Evolutionary conservation across 352 stramenopile species (phyloP).

Genomic region (Halophytophthora polymorphica): DNA sequence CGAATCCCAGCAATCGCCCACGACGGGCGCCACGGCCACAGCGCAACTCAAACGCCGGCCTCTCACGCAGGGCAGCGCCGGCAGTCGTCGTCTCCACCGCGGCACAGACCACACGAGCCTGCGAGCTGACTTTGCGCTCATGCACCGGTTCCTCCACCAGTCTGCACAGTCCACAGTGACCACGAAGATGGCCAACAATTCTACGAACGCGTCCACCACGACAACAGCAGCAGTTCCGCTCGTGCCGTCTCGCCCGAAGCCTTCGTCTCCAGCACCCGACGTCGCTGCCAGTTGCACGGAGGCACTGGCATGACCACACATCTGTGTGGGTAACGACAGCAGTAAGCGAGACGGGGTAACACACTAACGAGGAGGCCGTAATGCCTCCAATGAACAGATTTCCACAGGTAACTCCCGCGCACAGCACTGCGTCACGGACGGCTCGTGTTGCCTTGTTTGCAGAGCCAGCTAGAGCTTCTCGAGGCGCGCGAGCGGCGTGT

Average conservation of each 20-base stretch:
- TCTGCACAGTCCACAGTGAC: constrained; percentile 10
- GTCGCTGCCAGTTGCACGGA: constrained; percentile 19
- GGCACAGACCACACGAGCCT: constrained; percentile 22
- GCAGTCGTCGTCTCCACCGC: constrained; percentile 31
- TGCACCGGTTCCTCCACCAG: constrained; percentile 76
- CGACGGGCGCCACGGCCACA: constrained; percentile 16
- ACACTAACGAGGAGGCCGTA: too few relatives aligned
- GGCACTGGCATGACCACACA: constrained; percentile 20
- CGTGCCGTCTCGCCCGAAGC: constrained; percentile 23
- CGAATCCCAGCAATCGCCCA: constrained; percentile 15
- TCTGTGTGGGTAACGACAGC: constrained; percentile 1
- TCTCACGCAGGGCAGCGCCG: constrained; percentile 40
- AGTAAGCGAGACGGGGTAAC: neutral
- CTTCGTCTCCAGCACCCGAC: constrained; percentile 11
- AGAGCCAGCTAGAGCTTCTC: constrained; percentile 24
- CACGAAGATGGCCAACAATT: neutral
- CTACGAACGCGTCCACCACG: neutral
- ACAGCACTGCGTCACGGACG: neutral
- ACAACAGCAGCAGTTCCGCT: constrained; percentile 2
- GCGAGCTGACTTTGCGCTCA: constrained; percentile 48
- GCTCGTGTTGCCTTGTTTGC: neutral
- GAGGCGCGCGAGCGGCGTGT: constrained; percentile 38
- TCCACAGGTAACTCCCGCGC: neutral
- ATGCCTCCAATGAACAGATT: neutral
- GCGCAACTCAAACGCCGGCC: constrained; percentile 37